A percentile compares a stretch with the other conserved stretches of the same genome.
Conservation (phyloP, 1,284 basidiomycete genomes). For the Schizopora paradoxa region DNA sequence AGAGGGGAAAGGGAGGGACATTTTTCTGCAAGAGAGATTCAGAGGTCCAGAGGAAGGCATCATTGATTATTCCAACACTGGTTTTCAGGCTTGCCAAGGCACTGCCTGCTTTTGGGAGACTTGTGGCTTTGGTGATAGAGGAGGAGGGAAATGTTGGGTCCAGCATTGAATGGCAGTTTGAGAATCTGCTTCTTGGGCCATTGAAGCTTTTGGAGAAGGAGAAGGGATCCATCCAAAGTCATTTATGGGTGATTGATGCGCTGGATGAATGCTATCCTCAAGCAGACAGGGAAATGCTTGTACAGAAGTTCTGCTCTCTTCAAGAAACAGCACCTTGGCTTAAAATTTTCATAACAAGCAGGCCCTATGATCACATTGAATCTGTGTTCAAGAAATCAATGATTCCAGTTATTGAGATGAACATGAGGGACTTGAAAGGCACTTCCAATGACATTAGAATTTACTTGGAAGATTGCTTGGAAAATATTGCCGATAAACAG, state of each 20-base stretch:
- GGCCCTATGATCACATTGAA: slow-evolving; percentile 1
- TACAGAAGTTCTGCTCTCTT: no score
- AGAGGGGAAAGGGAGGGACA: slow-evolving; percentile 1
- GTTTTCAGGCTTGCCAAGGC: slow-evolving; percentile 1
- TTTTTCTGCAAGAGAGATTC: slow-evolving; percentile 13
- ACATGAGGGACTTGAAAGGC: background rate
- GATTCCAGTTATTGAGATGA: background rate
- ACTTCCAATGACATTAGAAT: no score
- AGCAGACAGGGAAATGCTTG: no score
- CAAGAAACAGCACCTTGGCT: slow-evolving; percentile 9
- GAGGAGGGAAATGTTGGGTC: slow-evolving; percentile 3
- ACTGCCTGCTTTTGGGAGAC: no score
- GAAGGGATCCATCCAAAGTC: no score
- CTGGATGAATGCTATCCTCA: slow-evolving; percentile 11
- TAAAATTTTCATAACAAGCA: slow-evolving; percentile 11
- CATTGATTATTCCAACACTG: slow-evolving; percentile 2
- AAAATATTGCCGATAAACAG: no score
- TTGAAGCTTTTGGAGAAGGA: no score
- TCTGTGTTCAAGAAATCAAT: background rate
- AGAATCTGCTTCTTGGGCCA: slow-evolving; percentile 1
- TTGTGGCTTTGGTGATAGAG: background rate
- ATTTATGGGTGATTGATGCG: slow-evolving; percentile 17
- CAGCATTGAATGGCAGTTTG: slow-evolving; percentile 5
- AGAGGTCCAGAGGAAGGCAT: background rate
- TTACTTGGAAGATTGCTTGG: no score